phyloP scores from a whole-genome alignment of 805 yeast species.

The Isabelozyma pseudorhagii region DNA sequence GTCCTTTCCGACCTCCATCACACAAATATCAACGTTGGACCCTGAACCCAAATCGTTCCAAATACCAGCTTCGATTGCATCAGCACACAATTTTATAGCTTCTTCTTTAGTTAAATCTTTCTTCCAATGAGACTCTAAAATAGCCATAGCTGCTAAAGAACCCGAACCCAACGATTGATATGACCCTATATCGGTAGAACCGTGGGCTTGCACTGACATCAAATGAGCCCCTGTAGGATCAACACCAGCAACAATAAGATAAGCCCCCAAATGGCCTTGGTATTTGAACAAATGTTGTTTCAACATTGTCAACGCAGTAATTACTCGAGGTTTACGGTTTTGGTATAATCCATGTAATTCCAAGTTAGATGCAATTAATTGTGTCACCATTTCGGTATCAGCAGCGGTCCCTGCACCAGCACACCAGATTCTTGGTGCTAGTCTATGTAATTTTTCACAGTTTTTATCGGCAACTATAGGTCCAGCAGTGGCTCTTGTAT shows the following conservation, averaged over 20 bases:
- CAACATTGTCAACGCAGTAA: constrained; percentile 85
- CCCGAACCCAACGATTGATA: constrained; percentile 95
- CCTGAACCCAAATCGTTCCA: constrained; percentile 99
- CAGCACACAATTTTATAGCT: constrained; percentile 86
- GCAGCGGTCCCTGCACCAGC: constrained; percentile 99
- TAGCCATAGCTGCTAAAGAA: constrained; percentile 98
- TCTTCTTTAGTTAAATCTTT: constrained; percentile 77
- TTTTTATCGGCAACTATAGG: constrained; percentile 96
- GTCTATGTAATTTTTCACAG: constrained; percentile 89
- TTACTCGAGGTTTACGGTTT: constrained; percentile 87
- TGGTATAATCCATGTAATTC: constrained; percentile 86
- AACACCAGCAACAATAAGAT: constrained; percentile 94
- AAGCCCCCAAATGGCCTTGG: constrained; percentile 97
- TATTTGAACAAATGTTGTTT: constrained; percentile 95
- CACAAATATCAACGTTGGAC: constrained; percentile 96
- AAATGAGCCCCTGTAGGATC: constrained; percentile 96
- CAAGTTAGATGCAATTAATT: constrained; percentile 82
- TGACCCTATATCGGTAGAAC: constrained; percentile 94
- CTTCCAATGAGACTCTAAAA: constrained; percentile 85
- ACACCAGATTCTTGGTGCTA: constrained; percentile 94
- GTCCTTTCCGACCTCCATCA: constrained; percentile 89
- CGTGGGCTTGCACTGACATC: constrained; percentile 94
- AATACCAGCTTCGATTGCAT: constrained; percentile 95
- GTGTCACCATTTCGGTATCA: constrained; percentile 97
- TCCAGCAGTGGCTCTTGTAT: constrained; percentile 97